Evolutionary conservation across 345 rosid genomes (phyloP).

Genomic region (Stellera chamaejasme): DNA sequence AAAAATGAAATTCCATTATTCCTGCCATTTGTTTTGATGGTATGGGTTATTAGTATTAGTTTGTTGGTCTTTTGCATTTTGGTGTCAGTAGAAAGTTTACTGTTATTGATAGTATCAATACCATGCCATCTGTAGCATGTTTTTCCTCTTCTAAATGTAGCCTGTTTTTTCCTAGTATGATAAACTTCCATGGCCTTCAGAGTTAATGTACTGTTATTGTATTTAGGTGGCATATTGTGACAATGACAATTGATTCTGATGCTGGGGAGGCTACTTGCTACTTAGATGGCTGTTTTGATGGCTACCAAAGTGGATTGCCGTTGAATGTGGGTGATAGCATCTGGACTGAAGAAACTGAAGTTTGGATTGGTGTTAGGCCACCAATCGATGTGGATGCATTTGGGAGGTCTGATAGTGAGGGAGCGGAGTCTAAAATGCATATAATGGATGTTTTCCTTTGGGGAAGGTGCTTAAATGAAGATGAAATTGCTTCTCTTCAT

Average conservation of each 20-base stretch:
- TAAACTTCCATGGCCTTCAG: background rate
- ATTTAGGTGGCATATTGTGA: constrained; percentile 97
- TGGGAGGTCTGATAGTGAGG: constrained; percentile 99
- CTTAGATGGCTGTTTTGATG: constrained; percentile 97
- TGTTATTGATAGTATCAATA: no score
- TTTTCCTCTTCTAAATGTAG: background rate
- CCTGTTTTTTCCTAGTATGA: constrained; percentile 1
- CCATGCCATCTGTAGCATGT: no score
- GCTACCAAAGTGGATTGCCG: constrained; percentile 70
- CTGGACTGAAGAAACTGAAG: constrained; percentile 88
- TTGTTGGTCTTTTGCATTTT: background rate
- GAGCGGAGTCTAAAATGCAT: constrained; percentile 97
- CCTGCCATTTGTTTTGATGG: no score
- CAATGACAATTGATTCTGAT: constrained; percentile 92
- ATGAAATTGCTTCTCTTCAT: constrained; percentile 79
- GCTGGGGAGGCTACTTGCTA: constrained; percentile 95
- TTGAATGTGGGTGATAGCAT: constrained; percentile 53
- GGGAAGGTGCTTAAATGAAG: constrained; percentile 97
- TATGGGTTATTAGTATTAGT: no score
- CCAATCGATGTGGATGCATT: constrained; percentile 92
- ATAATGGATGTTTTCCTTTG: constrained; percentile 98
- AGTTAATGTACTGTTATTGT: constrained; percentile 1
- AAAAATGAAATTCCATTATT: no score
- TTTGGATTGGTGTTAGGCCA: constrained; percentile 93
- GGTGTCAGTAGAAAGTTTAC: no score